Conservation (phyloP, 1,284 basidiomycete genomes). For the Papiliotrema terrestris region DNA sequence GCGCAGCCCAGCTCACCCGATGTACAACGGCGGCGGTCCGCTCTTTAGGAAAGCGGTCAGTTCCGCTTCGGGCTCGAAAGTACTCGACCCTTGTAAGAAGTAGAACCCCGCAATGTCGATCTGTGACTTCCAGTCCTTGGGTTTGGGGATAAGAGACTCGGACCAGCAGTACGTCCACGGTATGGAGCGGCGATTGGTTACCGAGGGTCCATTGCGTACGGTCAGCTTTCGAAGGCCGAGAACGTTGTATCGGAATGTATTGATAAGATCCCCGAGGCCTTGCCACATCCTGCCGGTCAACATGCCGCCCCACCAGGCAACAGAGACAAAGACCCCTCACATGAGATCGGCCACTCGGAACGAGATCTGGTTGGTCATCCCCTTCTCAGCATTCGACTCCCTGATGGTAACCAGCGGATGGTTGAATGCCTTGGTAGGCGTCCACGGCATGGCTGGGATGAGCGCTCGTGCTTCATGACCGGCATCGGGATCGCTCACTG, state of each 20-base stretch:
- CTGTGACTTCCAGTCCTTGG: constrained; percentile 59
- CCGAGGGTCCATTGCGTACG: constrained; percentile 53
- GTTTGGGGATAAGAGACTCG: constrained; percentile 59
- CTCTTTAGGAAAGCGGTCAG: constrained; percentile 53
- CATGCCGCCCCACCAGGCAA: too few relatives aligned
- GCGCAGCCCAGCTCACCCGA: constrained; percentile 53
- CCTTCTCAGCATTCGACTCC: constrained; percentile 54
- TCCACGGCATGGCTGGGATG: constrained; percentile 63
- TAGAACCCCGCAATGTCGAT: constrained; percentile 63
- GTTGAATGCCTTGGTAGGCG: constrained; percentile 58
- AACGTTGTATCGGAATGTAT: constrained; percentile 55
- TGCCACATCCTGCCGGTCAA: constrained; percentile 16
- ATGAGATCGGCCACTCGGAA: constrained; percentile 57
- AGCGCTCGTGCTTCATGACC: neutral
- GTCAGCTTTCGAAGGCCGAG: constrained; percentile 55
- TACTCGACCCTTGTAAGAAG: constrained; percentile 53
- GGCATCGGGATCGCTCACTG: constrained; percentile 47
- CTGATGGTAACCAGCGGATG: constrained; percentile 61
- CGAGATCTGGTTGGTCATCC: constrained; percentile 57
- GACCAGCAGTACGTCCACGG: constrained; percentile 69
- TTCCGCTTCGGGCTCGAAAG: constrained; percentile 53
- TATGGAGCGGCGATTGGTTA: constrained; percentile 58
- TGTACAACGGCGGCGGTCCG: constrained; percentile 59
- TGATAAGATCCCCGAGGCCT: constrained; percentile 58
- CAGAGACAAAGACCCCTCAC: too few relatives aligned